A percentile compares a stretch with the other conserved stretches of the same genome.
phyloP scores from a whole-genome alignment of 164 flowering plant species.

The Sedum album region DNA sequence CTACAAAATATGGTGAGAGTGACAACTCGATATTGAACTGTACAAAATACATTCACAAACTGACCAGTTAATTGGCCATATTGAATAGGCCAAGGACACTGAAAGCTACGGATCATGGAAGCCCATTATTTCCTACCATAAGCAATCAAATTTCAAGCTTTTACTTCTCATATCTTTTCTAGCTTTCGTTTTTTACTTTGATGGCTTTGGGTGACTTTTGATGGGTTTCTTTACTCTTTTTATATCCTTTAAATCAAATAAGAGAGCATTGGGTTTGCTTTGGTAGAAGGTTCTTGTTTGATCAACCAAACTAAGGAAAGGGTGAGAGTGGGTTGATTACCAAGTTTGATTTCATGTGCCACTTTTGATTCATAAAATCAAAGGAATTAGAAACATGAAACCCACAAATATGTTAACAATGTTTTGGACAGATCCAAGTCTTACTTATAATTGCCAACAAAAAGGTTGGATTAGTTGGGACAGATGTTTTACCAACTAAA shows the following conservation, averaged over 20 bases:
- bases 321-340: slow-evolving; percentile 1
- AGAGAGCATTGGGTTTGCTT: not conserved
- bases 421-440: not conserved
- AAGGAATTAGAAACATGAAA: not conserved
- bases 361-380: not conserved
- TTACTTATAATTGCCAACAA: not conserved
- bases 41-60: too few species aligned
- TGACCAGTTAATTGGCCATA: too few species aligned
- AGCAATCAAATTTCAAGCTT: not conserved
- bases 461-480: slow-evolving; percentile 4
- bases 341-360: not conserved
- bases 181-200: not conserved
- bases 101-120: too few species aligned
- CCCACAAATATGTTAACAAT: slow-evolving; percentile 1
- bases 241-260: not conserved
- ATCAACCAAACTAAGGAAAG: slow-evolving; percentile 6
- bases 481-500: slow-evolving; percentile 1
- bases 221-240: slow-evolving; percentile 1
- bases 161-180: not conserved
- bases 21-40: too few species aligned
- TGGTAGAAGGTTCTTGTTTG: not conserved
- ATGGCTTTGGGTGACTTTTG: not conserved
- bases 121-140: too few species aligned
- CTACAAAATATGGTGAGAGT: too few species aligned
- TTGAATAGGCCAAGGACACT: too few species aligned